Evolutionary conservation across 345 rosid species (phyloP), one percentile per base, ranked within the genome.

Genomic region (Salix viminalis): DNA sequence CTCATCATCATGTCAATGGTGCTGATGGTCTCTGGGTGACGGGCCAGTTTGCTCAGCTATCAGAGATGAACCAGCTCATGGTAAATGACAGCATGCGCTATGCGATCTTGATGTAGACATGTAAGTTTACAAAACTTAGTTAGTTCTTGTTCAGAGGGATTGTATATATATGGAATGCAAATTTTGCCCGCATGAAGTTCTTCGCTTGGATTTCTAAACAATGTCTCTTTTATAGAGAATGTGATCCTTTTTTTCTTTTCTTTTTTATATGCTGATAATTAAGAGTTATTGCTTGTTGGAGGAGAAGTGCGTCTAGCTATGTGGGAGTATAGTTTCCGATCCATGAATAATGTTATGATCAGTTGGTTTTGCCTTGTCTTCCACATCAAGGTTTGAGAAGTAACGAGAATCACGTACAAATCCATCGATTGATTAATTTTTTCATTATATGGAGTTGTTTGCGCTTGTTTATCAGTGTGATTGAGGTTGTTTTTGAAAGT

Each of bases 51-150:
- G 81, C 83, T 4, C 91, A 86, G 8, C 77, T 84, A 21, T 86
- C 97, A 0, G 98, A 94, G 80, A 86, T 92, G 85, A 94, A 94
- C 69, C 93, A 92, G 85, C 87, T 91, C 30, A 90, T 94, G 92
- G 97, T 91, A 26, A 89, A 90, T 77, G 97, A 94, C 79, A 87
- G 98, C 83, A 87, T 92, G 96, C 91, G 96, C 65, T 92, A 94
- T 71, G 93, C 98, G 36, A 92, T 94, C 87, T 84, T 92, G 86
- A 90, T 94, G 96, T 94, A 92, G 84, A 67, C 56, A 30, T 8
- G 44, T 1, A 52, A 18, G 15, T 30, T 18, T 7, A 26, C 3
- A 16, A 16, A 1, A 28, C 21, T 30, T 36, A 12, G n/a, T 28
- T 24, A 4, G 26, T 37, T 5, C 7, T 23, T 14, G 13, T 65